phyloP scores from a whole-genome alignment of 192 early-diverging fungal species.

The Funneliformis geosporum region DNA sequence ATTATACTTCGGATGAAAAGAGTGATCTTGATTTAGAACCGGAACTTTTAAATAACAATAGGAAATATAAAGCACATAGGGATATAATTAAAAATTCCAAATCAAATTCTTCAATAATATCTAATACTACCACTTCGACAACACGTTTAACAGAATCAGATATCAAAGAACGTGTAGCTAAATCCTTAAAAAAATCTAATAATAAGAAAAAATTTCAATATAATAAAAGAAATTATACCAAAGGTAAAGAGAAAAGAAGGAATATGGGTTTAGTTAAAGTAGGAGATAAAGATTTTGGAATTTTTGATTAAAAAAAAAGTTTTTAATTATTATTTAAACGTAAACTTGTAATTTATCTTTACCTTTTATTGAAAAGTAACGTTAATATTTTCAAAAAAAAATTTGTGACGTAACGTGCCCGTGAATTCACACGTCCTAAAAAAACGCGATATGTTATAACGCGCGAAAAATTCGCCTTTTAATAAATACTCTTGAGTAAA shows the following conservation, averaged over 20 bases:
- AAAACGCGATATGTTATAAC: no score
- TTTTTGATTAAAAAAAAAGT: background rate
- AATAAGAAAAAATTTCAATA: conserved; percentile 36
- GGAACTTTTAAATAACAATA: conserved; percentile 44
- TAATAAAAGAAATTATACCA: conserved; percentile 48
- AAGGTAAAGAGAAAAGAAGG: conserved; percentile 57
- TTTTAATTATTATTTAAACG: no score
- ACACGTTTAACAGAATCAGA: conserved; percentile 43
- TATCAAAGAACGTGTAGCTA: conserved; percentile 56
- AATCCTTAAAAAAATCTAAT: conserved; percentile 38
- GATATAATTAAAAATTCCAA: conserved; percentile 41
- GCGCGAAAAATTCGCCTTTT: no score
- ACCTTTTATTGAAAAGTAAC: no score
- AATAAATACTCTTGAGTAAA: no score
- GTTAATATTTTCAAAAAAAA: no score
- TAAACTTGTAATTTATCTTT: no score
- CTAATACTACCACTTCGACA: conserved; percentile 31
- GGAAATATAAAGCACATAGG: conserved; percentile 52
- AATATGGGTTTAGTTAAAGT: conserved; percentile 38
- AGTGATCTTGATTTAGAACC: conserved; percentile 18
- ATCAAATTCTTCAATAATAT: conserved; percentile 34
- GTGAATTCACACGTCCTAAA: no score
- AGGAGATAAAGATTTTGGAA: conserved; percentile 35
- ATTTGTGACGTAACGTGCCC: no score
- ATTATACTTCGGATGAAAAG: conserved; percentile 32